A percentile compares a stretch with the other conserved stretches of the same genome.
These are phyloP conservation scores for Fusarium nelsonii DNA, from an alignment of 2,329 filamentous ascomycete genomes.

Conservation along the genomic window DNA sequence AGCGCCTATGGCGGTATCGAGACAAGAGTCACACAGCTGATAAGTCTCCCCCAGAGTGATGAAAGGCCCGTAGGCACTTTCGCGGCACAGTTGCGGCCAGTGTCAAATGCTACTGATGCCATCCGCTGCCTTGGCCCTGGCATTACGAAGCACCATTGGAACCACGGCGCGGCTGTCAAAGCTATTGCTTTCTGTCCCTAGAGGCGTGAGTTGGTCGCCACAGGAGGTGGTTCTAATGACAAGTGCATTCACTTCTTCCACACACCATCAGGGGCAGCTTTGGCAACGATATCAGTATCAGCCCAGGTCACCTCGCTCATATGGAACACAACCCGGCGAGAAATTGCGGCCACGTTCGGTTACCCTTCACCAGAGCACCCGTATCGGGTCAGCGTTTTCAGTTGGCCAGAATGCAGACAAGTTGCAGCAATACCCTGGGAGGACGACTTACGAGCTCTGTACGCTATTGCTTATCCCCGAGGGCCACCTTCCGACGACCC, in stretches of 20 bases:
- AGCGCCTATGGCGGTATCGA: constrained; percentile 28
- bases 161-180: constrained; percentile 90
- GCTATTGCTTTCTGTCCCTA: constrained; percentile 97
- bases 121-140: constrained; percentile 65
- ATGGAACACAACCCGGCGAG: constrained; percentile 86
- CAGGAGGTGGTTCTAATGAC: constrained; percentile 93
- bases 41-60: neutral
- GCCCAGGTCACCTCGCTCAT: constrained; percentile 94
- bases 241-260: constrained; percentile 97
- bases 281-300: constrained; percentile 91
- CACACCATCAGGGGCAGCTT: constrained; percentile 80
- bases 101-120: constrained; percentile 50
- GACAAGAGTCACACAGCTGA: constrained; percentile 21
- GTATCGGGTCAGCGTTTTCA: constrained; percentile 90
- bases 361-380: constrained; percentile 92
- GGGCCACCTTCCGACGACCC: constrained; percentile 51
- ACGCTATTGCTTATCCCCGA: constrained; percentile 85
- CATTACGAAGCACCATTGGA: constrained; percentile 77
- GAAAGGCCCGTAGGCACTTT: constrained; percentile 13
- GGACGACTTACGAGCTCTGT: constrained; percentile 82
- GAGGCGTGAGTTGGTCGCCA: constrained; percentile 87
- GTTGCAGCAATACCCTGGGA: constrained; percentile 89
- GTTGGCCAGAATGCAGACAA: constrained; percentile 91
- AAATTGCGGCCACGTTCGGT: constrained; percentile 94
- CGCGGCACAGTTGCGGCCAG: constrained; percentile 47